phyloP scores from a whole-genome alignment of 164 flowering plant genomes.

The Platanus orientalis region DNA sequence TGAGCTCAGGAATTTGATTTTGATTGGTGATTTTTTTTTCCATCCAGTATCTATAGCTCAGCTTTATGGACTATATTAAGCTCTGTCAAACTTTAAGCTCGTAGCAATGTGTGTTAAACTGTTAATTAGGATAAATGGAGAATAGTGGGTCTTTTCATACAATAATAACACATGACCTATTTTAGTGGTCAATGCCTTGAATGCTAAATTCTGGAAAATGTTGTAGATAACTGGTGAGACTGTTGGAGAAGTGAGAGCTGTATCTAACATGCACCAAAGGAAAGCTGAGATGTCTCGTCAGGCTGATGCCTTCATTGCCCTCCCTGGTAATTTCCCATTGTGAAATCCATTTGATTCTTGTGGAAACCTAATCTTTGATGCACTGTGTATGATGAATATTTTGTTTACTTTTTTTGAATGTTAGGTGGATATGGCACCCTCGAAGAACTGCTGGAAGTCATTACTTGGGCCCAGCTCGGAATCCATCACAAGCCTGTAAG shows the following conservation, averaged over 20 bases:
- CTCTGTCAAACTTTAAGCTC: too few species aligned
- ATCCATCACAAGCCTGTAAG: conserved; percentile 90
- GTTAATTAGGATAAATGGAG: too few species aligned
- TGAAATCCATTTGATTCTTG: neutral
- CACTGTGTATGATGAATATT: neutral
- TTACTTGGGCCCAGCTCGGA: conserved; percentile 94
- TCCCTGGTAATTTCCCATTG: conserved; percentile 55
- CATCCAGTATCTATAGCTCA: too few species aligned
- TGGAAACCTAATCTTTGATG: neutral
- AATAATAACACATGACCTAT: too few species aligned
- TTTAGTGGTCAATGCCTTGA: too few species aligned
- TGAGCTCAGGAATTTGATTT: too few species aligned
- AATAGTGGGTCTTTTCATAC: too few species aligned
- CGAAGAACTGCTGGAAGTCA: conserved; percentile 87
- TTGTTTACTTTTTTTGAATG: too few species aligned
- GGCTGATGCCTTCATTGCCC: conserved; percentile 95
- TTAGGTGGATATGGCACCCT: conserved; percentile 95
- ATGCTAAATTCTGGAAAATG: neutral
- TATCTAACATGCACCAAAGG: conserved; percentile 88
- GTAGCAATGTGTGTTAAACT: too few species aligned
- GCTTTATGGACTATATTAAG: too few species aligned
- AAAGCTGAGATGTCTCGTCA: conserved; percentile 95
- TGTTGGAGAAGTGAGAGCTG: conserved; percentile 84
- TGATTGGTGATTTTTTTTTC: too few species aligned
- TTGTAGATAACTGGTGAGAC: conserved; percentile 74